These are phyloP conservation scores for Senna tora DNA, from an alignment of 306 rosid species.

Conservation along the genomic window DNA sequence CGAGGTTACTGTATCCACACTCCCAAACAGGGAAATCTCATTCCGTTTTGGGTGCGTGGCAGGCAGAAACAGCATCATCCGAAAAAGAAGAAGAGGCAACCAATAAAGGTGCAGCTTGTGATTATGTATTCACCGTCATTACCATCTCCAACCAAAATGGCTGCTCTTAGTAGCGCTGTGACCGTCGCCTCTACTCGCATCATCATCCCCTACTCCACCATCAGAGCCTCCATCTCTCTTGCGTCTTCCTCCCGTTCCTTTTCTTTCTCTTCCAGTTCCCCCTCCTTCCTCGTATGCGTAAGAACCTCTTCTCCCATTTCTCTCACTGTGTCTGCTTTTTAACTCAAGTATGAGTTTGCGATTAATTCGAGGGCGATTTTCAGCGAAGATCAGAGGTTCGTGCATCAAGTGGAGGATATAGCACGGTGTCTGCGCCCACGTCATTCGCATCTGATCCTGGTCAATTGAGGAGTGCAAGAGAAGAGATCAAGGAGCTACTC, in stretches of 20 bases:
- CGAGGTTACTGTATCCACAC: neutral
- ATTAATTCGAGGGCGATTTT: neutral
- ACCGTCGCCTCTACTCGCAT: slow-evolving; percentile 42
- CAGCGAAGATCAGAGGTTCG: slow-evolving; percentile 55
- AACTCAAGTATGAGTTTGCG: neutral
- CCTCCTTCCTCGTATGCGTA: slow-evolving; percentile 49
- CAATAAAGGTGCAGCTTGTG: slow-evolving; percentile 17
- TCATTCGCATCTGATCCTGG: slow-evolving; percentile 74
- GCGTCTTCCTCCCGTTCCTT: slow-evolving; percentile 16
- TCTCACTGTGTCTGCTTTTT: slow-evolving; percentile 21
- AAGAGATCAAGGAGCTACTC: slow-evolving; percentile 82
- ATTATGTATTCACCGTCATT: slow-evolving; percentile 42
- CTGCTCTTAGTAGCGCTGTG: slow-evolving; percentile 46
- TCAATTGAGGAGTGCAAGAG: slow-evolving; percentile 79
- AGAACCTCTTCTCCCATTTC: slow-evolving; percentile 69
- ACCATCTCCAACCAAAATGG: slow-evolving; percentile 46
- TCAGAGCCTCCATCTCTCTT: slow-evolving; percentile 10
- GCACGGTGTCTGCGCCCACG: slow-evolving; percentile 55
- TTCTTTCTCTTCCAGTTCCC: slow-evolving; percentile 29
- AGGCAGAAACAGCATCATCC: slow-evolving; percentile 41
- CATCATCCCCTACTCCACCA: slow-evolving; percentile 31
- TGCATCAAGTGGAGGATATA: slow-evolving; percentile 54
- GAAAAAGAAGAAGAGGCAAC: slow-evolving; percentile 35
- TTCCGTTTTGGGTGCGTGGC: slow-evolving; percentile 3
- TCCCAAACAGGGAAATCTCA: neutral